phyloP scores from a whole-genome alignment of 495 filamentous ascomycete species.

The Lophiotrema nucula region DNA sequence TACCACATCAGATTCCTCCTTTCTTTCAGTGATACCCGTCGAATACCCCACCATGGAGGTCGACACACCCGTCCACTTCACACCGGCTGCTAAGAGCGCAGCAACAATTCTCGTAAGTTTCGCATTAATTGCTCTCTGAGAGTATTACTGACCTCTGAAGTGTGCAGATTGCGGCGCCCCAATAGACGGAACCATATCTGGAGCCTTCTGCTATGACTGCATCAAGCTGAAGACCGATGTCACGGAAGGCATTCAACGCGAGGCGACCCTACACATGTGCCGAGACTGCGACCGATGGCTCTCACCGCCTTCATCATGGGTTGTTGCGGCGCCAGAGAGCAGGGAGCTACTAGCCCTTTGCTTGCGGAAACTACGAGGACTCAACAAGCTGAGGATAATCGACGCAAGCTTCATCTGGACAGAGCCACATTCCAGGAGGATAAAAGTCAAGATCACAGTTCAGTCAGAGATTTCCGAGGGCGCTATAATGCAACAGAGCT shows the following conservation, averaged over 20 bases:
- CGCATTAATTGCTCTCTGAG: too few species aligned
- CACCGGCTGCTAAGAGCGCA: slow-evolving; percentile 20
- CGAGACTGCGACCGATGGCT: slow-evolving; percentile 93
- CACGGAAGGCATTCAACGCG: slow-evolving; percentile 84
- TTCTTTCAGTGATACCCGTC: background rate
- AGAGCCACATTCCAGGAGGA: slow-evolving; percentile 85
- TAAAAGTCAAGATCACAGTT: slow-evolving; percentile 90
- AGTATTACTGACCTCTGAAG: too few species aligned
- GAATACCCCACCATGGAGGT: slow-evolving; percentile 20
- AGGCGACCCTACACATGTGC: slow-evolving; percentile 80
- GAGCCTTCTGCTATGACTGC: slow-evolving; percentile 91
- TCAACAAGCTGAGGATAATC: slow-evolving; percentile 85
- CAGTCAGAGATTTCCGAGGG: slow-evolving; percentile 74
- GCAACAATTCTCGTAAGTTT: slow-evolving; percentile 27
- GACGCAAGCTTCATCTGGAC: slow-evolving; percentile 98
- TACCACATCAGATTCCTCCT: background rate
- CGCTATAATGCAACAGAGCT: slow-evolving; percentile 85
- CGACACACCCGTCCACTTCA: slow-evolving; percentile 23
- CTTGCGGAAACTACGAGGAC: slow-evolving; percentile 73
- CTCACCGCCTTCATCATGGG: slow-evolving; percentile 81
- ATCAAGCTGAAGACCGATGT: slow-evolving; percentile 90
- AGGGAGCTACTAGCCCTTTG: slow-evolving; percentile 88
- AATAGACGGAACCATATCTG: slow-evolving; percentile 49
- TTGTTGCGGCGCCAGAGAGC: slow-evolving; percentile 76
- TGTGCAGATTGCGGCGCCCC: slow-evolving; percentile 31